Evolutionary conservation across 1,284 basidiomycete species (phyloP), one percentile per base, ranked within the genome.

Genomic region (Cronartium ribicola): DNA sequence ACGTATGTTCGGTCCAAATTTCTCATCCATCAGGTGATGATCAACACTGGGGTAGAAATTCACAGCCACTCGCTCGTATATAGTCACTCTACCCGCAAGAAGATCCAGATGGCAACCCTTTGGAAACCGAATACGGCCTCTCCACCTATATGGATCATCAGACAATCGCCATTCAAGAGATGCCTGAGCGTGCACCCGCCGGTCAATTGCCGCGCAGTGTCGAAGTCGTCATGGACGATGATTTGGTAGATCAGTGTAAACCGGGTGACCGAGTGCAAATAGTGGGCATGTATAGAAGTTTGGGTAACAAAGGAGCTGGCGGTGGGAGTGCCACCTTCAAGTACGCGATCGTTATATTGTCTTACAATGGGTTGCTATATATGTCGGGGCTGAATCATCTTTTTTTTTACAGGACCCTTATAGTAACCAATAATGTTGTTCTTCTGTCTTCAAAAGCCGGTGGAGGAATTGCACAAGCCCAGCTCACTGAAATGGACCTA

Each of bases 231-330:
- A 84, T 98, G 78, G 93, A 97, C 77, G 95, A 98, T 79, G 96
- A 99, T 82, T 84, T 98, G 71, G 96, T 98, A 48, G 96, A 98
- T 82, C 89, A 87, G 79, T 97, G 94, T 82, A 98, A 98, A 82
- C 96, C 96, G 3, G 96, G 96, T 66, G 96, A 99, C 82, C 88
- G 96, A 65, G 92, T 98, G 69, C 95, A 98, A 82, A 84, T 99
- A 43, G 96, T 98, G 13, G 96, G 96, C 36, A 88, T 94, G 65
- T 98, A 94, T 84, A 88, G 94, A 76, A 94, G 91, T 79, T 86
- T 96, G 40, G 96, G 95, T 36, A 94, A 94, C 67, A 73, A 73
- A 44, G 85, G 84, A n/a, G 81, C 81, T 75, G 92, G 93, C 36
- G 86, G 89, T 59, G 87, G 87, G 64, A 94, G 94, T 48, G 82